Evolutionary conservation across 2,329 filamentous ascomycete species (phyloP).

Genomic region (Monilinia polystroma): DNA sequence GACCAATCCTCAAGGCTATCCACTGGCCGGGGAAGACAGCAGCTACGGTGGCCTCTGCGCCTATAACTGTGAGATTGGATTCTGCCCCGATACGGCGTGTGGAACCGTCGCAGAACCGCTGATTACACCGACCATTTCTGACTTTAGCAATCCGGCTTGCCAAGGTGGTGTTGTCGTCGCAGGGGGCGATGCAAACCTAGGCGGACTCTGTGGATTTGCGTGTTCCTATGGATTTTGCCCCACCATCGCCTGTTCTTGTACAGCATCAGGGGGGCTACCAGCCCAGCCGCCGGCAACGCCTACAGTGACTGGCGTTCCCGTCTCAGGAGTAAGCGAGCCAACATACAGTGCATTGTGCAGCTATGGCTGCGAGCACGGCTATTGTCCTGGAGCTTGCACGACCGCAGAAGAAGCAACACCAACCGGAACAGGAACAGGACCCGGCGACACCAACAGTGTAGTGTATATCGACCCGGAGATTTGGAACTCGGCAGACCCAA

Average conservation of each 20-base stretch:
- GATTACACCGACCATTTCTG: neutral
- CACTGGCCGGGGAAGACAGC: neutral
- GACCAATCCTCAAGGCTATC: neutral
- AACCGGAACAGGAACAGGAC: no score
- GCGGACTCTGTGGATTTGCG: neutral
- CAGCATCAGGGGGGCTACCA: neutral
- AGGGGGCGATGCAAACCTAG: neutral
- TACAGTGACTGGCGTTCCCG: neutral
- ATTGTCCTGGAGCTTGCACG: neutral
- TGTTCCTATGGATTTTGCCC: conserved; percentile 9
- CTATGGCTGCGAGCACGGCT: neutral
- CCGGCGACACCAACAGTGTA: no score
- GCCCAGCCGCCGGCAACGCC: neutral
- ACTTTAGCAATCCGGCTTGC: neutral
- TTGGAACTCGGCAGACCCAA: neutral
- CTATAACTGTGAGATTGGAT: neutral
- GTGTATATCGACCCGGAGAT: conserved; percentile 8
- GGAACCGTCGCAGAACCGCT: neutral
- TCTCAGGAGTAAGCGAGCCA: neutral
- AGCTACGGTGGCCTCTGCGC: conserved; percentile 2
- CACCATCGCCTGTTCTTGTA: neutral
- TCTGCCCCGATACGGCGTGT: neutral
- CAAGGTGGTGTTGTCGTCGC: no score
- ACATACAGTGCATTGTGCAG: neutral
- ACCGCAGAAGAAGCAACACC: neutral